A percentile compares a stretch with the other conserved stretches of the same genome.
phyloP scores from a whole-genome alignment of 2,329 filamentous ascomycete genomes.

The Colletotrichum acutatum region DNA sequence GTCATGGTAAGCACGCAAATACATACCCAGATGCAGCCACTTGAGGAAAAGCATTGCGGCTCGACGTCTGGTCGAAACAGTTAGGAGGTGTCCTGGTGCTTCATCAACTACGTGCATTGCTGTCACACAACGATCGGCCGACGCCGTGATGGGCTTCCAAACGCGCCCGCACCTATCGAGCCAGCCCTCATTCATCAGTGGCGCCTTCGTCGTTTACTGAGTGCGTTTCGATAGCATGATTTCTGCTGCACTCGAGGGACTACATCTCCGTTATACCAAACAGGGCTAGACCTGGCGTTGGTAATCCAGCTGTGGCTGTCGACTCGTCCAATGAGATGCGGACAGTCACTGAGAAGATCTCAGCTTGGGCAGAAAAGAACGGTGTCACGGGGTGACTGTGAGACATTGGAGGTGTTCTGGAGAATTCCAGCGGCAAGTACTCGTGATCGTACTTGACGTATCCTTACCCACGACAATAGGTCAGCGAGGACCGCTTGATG shows the following conservation, averaged over 20 bases:
- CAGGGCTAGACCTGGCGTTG: conserved; percentile 17
- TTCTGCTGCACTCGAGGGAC: not conserved
- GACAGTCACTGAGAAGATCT: not conserved
- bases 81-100: not conserved
- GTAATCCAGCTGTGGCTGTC: not conserved
- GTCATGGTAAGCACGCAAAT: not conserved
- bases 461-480: not conserved
- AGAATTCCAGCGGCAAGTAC: conserved; percentile 1
- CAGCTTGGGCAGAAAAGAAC: conserved; percentile 8
- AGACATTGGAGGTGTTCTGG: conserved; percentile 17
- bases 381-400: not conserved
- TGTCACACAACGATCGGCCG: conserved; percentile 11
- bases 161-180: conserved; percentile 24
- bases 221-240: not conserved
- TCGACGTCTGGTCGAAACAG: not conserved
- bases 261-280: conserved; percentile 3
- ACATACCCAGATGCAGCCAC: not conserved
- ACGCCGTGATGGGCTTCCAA: conserved; percentile 17
- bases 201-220: conserved; percentile 14
- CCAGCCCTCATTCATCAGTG: conserved; percentile 8
- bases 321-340: not conserved
- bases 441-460: not conserved
- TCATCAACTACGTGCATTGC: not conserved
- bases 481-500: not conserved
- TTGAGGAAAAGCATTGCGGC: not conserved